A percentile compares a stretch with the other conserved stretches of the same genome.
phyloP scores from a whole-genome alignment of 495 filamentous ascomycete genomes.

The Echria macrotheca region DNA sequence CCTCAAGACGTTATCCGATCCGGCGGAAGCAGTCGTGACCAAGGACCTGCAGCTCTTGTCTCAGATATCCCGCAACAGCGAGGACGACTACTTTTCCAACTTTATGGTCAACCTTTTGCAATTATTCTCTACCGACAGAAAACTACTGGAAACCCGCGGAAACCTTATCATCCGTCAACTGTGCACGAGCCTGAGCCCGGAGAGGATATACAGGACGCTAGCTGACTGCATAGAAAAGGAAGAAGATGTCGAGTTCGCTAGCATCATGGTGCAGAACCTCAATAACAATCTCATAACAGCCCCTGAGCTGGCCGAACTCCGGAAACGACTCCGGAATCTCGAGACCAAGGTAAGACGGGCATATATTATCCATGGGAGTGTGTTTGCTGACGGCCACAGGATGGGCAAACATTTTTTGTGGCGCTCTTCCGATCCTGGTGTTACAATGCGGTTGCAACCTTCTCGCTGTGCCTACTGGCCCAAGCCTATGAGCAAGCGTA shows the following conservation, averaged over 20 bases:
- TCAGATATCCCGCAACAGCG: constrained; percentile 92
- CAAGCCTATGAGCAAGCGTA: constrained; percentile 99
- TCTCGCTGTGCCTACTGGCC: constrained; percentile 90
- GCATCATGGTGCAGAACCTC: constrained; percentile 98
- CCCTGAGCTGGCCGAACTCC: constrained; percentile 83
- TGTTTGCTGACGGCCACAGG: constrained; percentile 35
- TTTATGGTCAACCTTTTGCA: constrained; percentile 98
- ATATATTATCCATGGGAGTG: background rate
- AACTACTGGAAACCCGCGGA: constrained; percentile 83
- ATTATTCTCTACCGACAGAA: constrained; percentile 88
- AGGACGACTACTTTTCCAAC: constrained; percentile 92
- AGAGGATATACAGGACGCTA: constrained; percentile 92
- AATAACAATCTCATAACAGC: constrained; percentile 99
- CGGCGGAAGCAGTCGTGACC: constrained; percentile 91
- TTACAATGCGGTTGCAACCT: constrained; percentile 96
- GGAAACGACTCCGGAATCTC: constrained; percentile 83
- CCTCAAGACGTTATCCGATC: constrained; percentile 93
- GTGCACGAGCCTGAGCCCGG: constrained; percentile 85
- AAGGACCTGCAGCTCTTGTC: constrained; percentile 91
- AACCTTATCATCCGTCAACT: constrained; percentile 96
- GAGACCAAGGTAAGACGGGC: constrained; percentile 66
- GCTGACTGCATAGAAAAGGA: constrained; percentile 98
- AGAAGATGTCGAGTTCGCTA: constrained; percentile 96
- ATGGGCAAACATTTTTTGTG: constrained; percentile 93
- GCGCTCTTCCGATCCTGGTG: constrained; percentile 95